Base-by-base conservation (phyloP, 768 basidiomycete genomes). In the Gloeostereum incarnatum region DNA sequence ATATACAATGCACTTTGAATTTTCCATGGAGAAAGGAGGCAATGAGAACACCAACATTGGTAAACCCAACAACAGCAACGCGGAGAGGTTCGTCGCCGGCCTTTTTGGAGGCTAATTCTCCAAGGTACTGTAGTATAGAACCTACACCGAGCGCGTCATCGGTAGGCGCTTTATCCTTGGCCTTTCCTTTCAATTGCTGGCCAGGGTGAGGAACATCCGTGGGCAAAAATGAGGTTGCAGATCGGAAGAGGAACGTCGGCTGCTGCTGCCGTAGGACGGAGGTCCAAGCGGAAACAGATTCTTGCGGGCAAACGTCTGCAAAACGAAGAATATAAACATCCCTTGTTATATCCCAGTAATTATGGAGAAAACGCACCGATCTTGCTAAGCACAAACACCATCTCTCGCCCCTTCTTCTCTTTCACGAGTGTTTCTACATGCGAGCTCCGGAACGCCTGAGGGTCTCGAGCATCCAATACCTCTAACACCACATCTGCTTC, bases 391-490 rank as follows among this genome's bases (percentile, higher is more conserved):
- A 93, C 65, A n/a, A 91, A 58, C 14, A 81, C 48, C 9, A 82
- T 58, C 55, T 58, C 66, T 49, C 70, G 70, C 43, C 56, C 71
- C 42, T 50, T 41, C 44, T 58, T 58, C 14, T 53, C 61, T 24
- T 57, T 56, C 14, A 62, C 58, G 34, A 80, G 55, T 16, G 69
- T 59, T 53, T 92, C 87, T 35, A 89, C 40, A 42, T 70, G 67
- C 22, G 55, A 53, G 49, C 81, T 86, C 36, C 89, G 68, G 52
- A 72, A 79, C 14, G 83, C 66, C 8, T 73, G 54, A 8, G 92
- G 90, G 54, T 94, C 92, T 34, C 89, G 69, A 2, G 81, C 84
- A 53, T 94, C 92, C 31, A 94, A 67, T 10, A 94, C 74, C 55
- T 91, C 68, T 17, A 93, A 43, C 2, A 92, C 57, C 5, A 88